Base-by-base conservation (phyloP, 768 basidiomycete species). In the Baorangia bicolor region DNA sequence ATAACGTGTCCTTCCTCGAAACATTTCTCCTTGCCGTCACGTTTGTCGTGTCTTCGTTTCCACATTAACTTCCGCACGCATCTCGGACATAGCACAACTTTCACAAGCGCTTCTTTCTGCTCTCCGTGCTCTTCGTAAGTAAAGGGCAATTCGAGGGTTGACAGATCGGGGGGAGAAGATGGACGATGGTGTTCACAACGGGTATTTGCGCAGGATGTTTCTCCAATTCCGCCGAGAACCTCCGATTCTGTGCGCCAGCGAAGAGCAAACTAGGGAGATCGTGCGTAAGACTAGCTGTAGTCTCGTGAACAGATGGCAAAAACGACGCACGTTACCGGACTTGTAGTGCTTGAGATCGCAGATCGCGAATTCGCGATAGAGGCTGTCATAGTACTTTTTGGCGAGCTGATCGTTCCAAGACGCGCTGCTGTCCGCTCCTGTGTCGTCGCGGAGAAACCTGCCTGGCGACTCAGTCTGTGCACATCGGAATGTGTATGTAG, bases 271-370 rank as follows among this genome's bases (percentile, higher is more conserved):
- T 94, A 57, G 23, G 57, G 18, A 44, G 9, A 41, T 21, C 4
- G 12, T 30, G 39, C 9, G 39, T 51, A 27, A 57, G 46, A 16
- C 14, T 3, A 14, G 14, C 9, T 8, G 14, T 0, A 27, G 31
- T 23, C 56, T 20, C 30, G 50, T 16, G 28, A 37, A 50, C 31
- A 21, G 35, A 37, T 38, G 42, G 8, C 13, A 8, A 14, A 14
- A 23, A 43, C 9, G 51, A 68, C 86, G 59, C 58, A 95, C 93
- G 57, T 90, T 88, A 16, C 92, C 91, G 0, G 89, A 86, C 75
- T 94, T 97, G 78, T 92, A 97, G 67, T 98, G 96, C 75, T 98
- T 98, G 56, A 98, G 76, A 73, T 98, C 93, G 67, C 92, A 94
- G 21, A 94, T 77, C 0, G 91, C 92, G 64, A 87, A 98, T 71